A percentile compares a stretch with the other conserved stretches of the same genome.
phyloP scores from a whole-genome alignment of 305 asterid genomes.

The Solanum aculeatissimum region DNA sequence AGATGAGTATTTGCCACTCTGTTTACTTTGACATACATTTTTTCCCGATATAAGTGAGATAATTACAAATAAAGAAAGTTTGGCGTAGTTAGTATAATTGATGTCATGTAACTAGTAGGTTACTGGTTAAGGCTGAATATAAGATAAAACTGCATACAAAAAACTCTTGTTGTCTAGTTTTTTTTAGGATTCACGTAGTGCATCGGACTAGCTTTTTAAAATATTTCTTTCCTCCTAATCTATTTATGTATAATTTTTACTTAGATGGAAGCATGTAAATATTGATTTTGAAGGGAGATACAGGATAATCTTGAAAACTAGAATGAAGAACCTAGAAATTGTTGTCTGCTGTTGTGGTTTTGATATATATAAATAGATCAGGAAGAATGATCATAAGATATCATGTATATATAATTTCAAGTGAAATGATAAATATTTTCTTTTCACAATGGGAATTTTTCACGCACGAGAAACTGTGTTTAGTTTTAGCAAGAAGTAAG shows the following conservation, averaged over 20 bases:
- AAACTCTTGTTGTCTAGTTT: no score
- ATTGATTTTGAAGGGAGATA: neutral
- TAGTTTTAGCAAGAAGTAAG: neutral
- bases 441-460: neutral
- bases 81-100: neutral
- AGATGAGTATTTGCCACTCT: neutral
- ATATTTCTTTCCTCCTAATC: neutral
- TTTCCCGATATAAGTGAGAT: neutral
- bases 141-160: no score
- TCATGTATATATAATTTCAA: neutral
- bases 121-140: accelerated
- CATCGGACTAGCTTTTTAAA: neutral
- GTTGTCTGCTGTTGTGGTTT: neutral
- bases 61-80: neutral
- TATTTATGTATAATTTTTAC: neutral
- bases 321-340: neutral
- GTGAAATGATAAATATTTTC: neutral
- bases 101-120: accelerated
- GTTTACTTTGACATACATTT: neutral
- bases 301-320: neutral
- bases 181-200: accelerated
- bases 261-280: neutral
- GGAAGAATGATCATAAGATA: neutral
- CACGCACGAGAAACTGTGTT: neutral
- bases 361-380: neutral